Evolutionary conservation across 176 grass and related monocot species (phyloP), one percentile per base, ranked within the genome.

Genomic region (Alopecurus myosuroides): DNA sequence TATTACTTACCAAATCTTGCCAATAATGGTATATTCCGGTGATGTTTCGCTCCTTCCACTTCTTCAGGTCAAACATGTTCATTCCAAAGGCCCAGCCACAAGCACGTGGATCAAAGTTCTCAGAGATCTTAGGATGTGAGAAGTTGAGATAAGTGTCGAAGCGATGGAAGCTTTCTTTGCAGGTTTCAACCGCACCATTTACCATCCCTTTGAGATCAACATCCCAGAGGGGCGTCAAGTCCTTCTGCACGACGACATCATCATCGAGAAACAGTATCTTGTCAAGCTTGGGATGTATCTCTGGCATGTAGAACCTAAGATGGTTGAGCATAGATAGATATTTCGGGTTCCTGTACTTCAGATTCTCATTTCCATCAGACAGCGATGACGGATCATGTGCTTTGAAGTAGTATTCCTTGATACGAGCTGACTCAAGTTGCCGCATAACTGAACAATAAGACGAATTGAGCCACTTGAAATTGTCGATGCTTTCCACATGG

Each of bases 31-130:
- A 99, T 85, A 99, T 99, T 82, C 93, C 97, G 41, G 97, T 99
- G 72, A 96, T 99, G 74, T 99, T 99, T 85, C 39, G 85, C 78
- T 92, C 91, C 88, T 91, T 99, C 93, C 97, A 99, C 61, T 89
- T 84, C 66, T 94, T 90, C 74, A 99, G 85, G 50, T 96, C 93
- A 89, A 99, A 94, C 72, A 99, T 92, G 77, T 99, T 99, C 97
- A 99, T 99, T 18, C 93, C 97, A 86, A 99, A 99, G 22, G 97
- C 97, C 97, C 93, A 99, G 18, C 97, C 97, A 88, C 97, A 99
- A 87, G 97, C 89, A 69, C 68, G 85, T 84, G 97, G 91, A 84
- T 99, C 91, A 34, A 98, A 99, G 68, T 91, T 99, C 33, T 99
- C 77, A 60, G 88, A 92, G 20, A 99, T 96, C 77, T 94, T 90